Evolutionary conservation across 1,284 basidiomycete species (phyloP).

Genomic region (Malassezia arunalokei): DNA sequence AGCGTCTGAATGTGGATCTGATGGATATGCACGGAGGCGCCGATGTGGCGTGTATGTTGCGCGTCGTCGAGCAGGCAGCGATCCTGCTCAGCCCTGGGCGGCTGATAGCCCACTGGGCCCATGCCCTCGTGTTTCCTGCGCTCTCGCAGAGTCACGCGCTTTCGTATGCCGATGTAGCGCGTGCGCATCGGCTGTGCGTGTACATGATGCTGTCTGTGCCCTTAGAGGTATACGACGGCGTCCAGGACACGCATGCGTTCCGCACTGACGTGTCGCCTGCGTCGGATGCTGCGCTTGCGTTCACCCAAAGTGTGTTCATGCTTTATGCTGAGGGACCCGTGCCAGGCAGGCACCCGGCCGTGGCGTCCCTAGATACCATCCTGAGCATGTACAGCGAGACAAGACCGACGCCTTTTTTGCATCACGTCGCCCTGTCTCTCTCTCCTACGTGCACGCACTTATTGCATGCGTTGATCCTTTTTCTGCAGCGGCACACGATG

Average conservation of each 20-base stretch:
- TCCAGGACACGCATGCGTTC: not conserved
- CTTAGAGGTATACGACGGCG: slow-evolving; percentile 29
- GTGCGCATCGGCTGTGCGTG: slow-evolving; percentile 29
- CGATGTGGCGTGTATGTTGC: not conserved
- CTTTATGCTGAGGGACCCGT: not conserved
- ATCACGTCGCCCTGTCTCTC: slow-evolving; percentile 27
- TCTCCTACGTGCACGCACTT: slow-evolving; percentile 26
- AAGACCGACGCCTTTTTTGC: slow-evolving; percentile 37
- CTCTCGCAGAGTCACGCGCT: slow-evolving; percentile 23
- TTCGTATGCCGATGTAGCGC: slow-evolving; percentile 19
- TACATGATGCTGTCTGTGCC: slow-evolving; percentile 27
- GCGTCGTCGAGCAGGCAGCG: slow-evolving; percentile 21
- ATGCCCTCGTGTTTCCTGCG: slow-evolving; percentile 31
- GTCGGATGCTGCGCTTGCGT: not conserved
- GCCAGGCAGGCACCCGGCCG: slow-evolving; percentile 5
- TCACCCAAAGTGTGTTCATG: not conserved
- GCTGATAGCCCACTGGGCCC: slow-evolving; percentile 40
- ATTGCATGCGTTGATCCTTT: slow-evolving; percentile 35
- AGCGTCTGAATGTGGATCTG: slow-evolving; percentile 3
- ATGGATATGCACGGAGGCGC: not conserved
- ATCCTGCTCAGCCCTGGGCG: slow-evolving; percentile 20
- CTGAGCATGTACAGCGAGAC: slow-evolving; percentile 25
- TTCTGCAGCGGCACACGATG: slow-evolving; percentile 33
- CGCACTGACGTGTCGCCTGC: not conserved
- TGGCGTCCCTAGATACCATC: slow-evolving; percentile 20